phyloP scores from a whole-genome alignment of 75 land plant genomes.

The Ceratopteris richardii region DNA sequence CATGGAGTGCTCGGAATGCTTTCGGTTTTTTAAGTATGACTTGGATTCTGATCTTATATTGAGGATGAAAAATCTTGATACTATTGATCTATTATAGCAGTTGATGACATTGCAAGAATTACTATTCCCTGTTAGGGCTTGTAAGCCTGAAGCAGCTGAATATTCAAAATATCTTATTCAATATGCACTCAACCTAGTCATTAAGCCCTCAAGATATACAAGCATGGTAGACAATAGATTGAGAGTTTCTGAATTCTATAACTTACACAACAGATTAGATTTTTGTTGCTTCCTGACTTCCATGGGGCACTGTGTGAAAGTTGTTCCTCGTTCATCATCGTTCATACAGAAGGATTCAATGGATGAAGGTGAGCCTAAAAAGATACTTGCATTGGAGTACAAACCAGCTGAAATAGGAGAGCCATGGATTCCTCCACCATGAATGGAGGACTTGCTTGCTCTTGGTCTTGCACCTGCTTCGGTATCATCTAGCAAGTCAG shows the following conservation, averaged over 20 bases:
- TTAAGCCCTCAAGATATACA: constrained; percentile 50
- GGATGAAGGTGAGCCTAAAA: neutral
- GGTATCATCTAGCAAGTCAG: neutral
- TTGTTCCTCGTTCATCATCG: constrained; percentile 66
- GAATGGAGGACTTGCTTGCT: constrained; percentile 15
- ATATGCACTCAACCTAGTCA: constrained; percentile 70
- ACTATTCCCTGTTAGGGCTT: constrained; percentile 62
- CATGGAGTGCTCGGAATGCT: constrained; percentile 80
- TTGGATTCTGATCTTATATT: constrained; percentile 53
- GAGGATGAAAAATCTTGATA: constrained; percentile 80
- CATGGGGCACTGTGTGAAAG: constrained; percentile 80
- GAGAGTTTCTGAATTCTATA: constrained; percentile 70
- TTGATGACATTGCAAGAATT: constrained; percentile 81
- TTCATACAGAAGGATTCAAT: constrained; percentile 39
- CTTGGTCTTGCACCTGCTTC: constrained; percentile 9
- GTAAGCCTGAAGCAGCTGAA: constrained; percentile 89
- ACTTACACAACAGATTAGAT: constrained; percentile 62
- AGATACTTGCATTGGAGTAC: constrained; percentile 52
- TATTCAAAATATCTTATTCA: constrained; percentile 50
- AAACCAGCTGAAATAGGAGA: constrained; percentile 40
- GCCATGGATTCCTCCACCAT: constrained; percentile 24
- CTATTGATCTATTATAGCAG: constrained; percentile 73
- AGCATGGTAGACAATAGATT: constrained; percentile 46
- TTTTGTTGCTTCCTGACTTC: constrained; percentile 56
- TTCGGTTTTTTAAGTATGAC: constrained; percentile 66